Evolutionary conservation across 83 land plant species (phyloP), one percentile per base, ranked within the genome.

Genomic region (Diphasiastrum complanatum): DNA sequence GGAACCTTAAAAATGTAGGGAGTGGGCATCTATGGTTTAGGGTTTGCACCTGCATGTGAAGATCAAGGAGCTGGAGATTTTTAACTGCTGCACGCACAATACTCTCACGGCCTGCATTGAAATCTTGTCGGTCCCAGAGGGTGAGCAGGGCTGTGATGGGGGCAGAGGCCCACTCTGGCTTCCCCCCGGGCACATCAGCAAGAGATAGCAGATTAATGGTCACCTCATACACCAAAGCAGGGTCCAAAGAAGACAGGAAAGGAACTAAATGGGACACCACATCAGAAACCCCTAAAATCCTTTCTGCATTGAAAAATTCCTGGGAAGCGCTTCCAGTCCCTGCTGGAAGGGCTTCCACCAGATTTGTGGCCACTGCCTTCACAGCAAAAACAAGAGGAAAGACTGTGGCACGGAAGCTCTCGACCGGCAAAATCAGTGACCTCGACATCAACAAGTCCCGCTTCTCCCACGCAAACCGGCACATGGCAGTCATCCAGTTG

Each of bases 141-240:
- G 86, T 95, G 23, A 95, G 81, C 28, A 95, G 79, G 2, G 97
- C 92, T 26, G 79, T 86, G 57, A 86, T 86, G 12, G 99, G 84
- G 11, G 85, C 82, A 1, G 96, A 85, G 45, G 93, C 99, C 99
- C 99, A 95, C 71, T 95, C 99, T 0, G 93, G 87, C 72, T 95
- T 86, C 25, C 93, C 93, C 10, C 99, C 93, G 36, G 99, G 93
- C 20, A 89, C 99, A 78, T 95, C 93, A 36, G 99, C 99, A 62
- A 89, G 66, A 2, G 87, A 86, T 29, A 95, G 72, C 79, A 90
- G 78, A 65, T 95, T 95, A 40, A 95, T 82, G 35, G 84, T 89
- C 1, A 89, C 99, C 51, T 95, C 93, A 51, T 76, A 95, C 35
- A 95, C 79, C 75, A 95, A 57, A 1, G 93, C 83, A 12, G 99